Base-by-base conservation (phyloP, 495 filamentous ascomycete species). In the Penicillium angulare region DNA sequence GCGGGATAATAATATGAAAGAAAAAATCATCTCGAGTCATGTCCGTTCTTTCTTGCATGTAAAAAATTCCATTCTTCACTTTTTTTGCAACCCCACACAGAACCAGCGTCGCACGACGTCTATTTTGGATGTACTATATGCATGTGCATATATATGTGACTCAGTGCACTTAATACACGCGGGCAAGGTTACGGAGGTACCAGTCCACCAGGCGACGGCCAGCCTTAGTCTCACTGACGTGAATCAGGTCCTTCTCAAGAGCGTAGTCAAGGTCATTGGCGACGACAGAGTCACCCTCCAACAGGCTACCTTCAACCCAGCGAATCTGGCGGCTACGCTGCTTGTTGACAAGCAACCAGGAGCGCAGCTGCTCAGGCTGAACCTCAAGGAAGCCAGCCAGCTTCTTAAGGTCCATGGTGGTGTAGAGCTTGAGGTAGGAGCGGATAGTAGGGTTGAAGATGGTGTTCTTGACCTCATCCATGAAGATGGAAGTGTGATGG, bases 391-490 rank as follows among this genome's bases (percentile, higher is more conserved):
- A 97, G 44, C 90, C 91, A 48, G 93, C 92, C 47, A 98, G 83
- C 76, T 98, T 98, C 79, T 95, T 92, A 55, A 98, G 77, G 65
- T 98, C 93, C 90, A 97, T 97, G 53, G 95, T 98, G 33, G 95
- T 97, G 80, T 98, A 98, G 47, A 98, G 90, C 68, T 95, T 93
- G 50, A 98, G 83, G 79, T 97, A 98, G 46, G 92, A 96, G 76
- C 92, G 95, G 61, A 98, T 82, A 31, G 91, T 96, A 32, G 93
- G 93, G 67, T 87, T 89, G 66, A 77, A 85, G 76, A 86, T 86
- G 75, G 96, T 97, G 81, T 96, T 96, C 84, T 93, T 95, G 64
- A 98, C 91, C 78, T 97, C 93, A 52, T 96, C 90, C 92, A 98
- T 97, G 79, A 98, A 98, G 75, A 97, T 87, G 62, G 85, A 78